Conservation (phyloP, 169 alveolate genomes). For the Sarcocystis neurona region DNA sequence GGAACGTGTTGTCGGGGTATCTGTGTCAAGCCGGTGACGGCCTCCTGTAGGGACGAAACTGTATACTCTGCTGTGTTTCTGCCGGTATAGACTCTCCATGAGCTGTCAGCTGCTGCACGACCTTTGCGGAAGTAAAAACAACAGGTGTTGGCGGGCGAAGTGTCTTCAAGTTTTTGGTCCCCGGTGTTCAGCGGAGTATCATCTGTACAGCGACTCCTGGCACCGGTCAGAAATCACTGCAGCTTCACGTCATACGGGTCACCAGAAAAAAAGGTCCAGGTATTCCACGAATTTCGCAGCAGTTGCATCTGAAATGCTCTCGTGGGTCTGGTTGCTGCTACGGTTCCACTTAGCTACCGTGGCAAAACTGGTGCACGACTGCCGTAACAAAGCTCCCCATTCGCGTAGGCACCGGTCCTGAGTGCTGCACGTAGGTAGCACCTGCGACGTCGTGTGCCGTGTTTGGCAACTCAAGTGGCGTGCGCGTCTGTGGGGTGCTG, state of each 20-base stretch:
- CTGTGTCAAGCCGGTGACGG: too few relatives aligned
- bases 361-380: slow-evolving; percentile 8
- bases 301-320: neutral
- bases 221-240: neutral
- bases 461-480: too few relatives aligned
- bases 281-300: too few relatives aligned
- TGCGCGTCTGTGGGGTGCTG: too few relatives aligned
- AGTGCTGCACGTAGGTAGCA: too few relatives aligned
- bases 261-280: neutral
- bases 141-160: slow-evolving; percentile 25
- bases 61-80: too few relatives aligned
- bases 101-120: slow-evolving; percentile 22
- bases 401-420: neutral
- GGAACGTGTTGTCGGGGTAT: too few relatives aligned
- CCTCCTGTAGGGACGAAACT: too few relatives aligned
- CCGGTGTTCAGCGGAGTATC: neutral
- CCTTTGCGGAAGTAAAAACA: neutral
- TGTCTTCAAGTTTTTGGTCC: slow-evolving; percentile 16
- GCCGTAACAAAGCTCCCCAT: neutral
- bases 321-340: neutral
- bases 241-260: neutral
- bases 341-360: neutral
- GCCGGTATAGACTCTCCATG: slow-evolving; percentile 14
- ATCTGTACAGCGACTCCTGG: slow-evolving; percentile 29
- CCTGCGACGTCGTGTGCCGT: neutral